A percentile compares a stretch with the other conserved stretches of the same genome.
These are phyloP conservation scores for Suaeda aralocaspica DNA, from an alignment of 148 eudicot genomes.

Conservation along the genomic window DNA sequence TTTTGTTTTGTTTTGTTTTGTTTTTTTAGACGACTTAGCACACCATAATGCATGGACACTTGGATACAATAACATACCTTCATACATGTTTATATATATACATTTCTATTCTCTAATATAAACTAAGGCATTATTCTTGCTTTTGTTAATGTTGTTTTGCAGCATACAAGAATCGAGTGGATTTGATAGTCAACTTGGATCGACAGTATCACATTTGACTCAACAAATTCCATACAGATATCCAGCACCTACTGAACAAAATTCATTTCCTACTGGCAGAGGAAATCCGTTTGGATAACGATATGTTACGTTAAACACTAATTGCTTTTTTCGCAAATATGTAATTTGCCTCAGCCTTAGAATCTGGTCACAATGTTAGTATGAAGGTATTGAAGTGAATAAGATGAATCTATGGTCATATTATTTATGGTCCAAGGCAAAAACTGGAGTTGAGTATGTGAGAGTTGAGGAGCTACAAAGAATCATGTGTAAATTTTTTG, in stretches of 20 bases:
- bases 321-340: too few species aligned
- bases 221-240: constrained; percentile 25
- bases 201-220: constrained; percentile 32
- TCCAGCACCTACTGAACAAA: constrained; percentile 30
- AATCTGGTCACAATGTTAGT: not conserved
- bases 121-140: not conserved
- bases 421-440: not conserved
- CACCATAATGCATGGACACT: too few species aligned
- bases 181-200: constrained; percentile 26
- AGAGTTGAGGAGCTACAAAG: not conserved
- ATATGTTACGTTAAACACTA: not conserved
- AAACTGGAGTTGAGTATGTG: not conserved
- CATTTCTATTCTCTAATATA: not conserved
- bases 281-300: constrained; percentile 72
- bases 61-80: too few species aligned
- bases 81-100: too few species aligned
- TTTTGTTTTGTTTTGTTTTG: too few species aligned
- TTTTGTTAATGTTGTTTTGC: constrained; percentile 14
- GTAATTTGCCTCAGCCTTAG: not conserved
- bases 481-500: not conserved
- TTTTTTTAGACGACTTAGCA: too few species aligned
- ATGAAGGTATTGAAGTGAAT: not conserved
- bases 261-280: constrained; percentile 34
- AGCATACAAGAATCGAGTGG: constrained; percentile 40
- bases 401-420: not conserved